Evolutionary conservation across 2,329 filamentous ascomycete genomes (phyloP).

Genomic region (Septoria petroselini): DNA sequence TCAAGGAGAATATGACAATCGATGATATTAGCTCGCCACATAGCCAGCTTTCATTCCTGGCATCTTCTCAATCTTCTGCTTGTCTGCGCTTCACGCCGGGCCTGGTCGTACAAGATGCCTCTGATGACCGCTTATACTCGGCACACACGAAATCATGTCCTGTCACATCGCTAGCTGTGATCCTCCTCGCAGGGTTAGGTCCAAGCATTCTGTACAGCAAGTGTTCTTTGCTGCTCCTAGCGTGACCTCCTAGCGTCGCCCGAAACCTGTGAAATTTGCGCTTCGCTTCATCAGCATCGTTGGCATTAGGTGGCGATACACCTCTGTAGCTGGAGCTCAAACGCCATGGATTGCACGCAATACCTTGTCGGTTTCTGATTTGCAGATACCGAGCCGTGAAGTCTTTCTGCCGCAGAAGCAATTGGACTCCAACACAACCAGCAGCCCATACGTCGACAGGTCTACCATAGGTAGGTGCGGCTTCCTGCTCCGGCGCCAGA

Average conservation of each 20-base stretch:
- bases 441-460: constrained; percentile 6
- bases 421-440: constrained; percentile 6
- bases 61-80: too few species aligned
- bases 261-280: background rate
- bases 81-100: too few species aligned
- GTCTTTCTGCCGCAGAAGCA: background rate
- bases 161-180: background rate
- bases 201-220: background rate
- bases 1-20: too few species aligned
- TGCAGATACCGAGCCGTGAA: background rate
- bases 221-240: background rate
- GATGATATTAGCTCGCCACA: too few species aligned
- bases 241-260: background rate
- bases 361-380: background rate
- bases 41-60: too few species aligned
- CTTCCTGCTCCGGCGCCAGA: constrained; percentile 4
- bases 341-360: background rate
- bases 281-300: background rate
- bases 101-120: too few species aligned
- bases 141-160: too few species aligned
- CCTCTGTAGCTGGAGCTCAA: background rate
- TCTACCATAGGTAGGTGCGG: background rate
- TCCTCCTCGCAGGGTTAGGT: background rate
- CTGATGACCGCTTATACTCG: too few species aligned
- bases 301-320: background rate